Base-by-base conservation (phyloP, 2,329 filamentous ascomycete genomes). In the Aurifilum marmelostoma region DNA sequence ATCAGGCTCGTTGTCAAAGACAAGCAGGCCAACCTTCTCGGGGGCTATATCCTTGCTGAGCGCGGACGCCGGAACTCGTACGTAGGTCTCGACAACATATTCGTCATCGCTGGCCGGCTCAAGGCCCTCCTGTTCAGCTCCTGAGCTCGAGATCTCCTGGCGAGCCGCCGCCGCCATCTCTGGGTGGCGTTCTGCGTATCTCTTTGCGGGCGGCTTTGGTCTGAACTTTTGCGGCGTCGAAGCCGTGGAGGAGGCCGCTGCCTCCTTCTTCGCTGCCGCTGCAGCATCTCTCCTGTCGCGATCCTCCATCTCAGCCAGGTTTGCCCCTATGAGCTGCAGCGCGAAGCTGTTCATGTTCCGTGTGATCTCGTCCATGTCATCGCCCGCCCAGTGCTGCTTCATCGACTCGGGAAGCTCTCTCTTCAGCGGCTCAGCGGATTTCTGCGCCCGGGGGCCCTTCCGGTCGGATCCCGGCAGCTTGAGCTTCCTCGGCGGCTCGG, bases 31-130 rank as follows among this genome's bases (percentile, higher is more conserved):
- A 8, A 90, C 82, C 60, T 83, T 84, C 34, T 85, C 81, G 0
- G 83, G 81, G 9, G 79, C 77, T 3, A 87, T 81, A 18, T 83
- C 79, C 12, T 82, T 76, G 21, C 81, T 80, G 69, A 89, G 79
- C 34, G 80, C 81, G 68, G 83, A 82, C 2, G 82, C 85, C 1
- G 88, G 86, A 24, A 90, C 83, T 47, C 88, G 87, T 65, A 89
- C 82, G 73, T 91, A 91, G 54, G 88, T 89, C 70, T 90, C 88
- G 58, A 89, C 85, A 37, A 91, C 81, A 79, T 89, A 91, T 65
- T 90, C 87, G 3, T 83, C 82, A 24, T 87, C 86, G 68, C 76
- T 76, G 63, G 77, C 76, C 47, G 80, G 80, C 18, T 72, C 73
- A 47, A 79, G 77, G 27, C 43, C 58, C 11, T 60, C 60, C 58